Conservation (phyloP, 2,329 filamentous ascomycete genomes). For the Monosporascus sp. region DNA sequence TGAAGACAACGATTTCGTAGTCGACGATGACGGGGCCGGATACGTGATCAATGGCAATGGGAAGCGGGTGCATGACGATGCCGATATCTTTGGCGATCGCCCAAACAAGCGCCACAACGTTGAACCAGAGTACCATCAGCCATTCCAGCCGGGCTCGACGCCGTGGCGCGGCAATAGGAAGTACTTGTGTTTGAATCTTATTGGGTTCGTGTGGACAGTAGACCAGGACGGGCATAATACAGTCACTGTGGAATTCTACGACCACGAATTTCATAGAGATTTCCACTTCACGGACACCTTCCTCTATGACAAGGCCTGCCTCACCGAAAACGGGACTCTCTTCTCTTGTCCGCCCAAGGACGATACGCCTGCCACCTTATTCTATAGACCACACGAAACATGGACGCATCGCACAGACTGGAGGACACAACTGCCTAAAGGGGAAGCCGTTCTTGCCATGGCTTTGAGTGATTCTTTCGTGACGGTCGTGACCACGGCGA, state of each 20-base stretch:
- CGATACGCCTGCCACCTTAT: conserved; percentile 70
- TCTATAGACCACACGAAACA: conserved; percentile 93
- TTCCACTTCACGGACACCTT: conserved; percentile 98
- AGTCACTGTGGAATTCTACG: conserved; percentile 95
- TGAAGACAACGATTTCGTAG: conserved; percentile 74
- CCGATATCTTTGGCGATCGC: conserved; percentile 44
- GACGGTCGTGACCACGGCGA: conserved; percentile 77
- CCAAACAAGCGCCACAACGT: conserved; percentile 46
- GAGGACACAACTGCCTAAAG: conserved; percentile 78
- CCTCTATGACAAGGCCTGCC: conserved; percentile 90
- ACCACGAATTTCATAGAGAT: conserved; percentile 84
- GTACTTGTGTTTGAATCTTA: conserved; percentile 88
- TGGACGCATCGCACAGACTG: conserved; percentile 91
- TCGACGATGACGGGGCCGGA: conserved; percentile 91
- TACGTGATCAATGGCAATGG: conserved; percentile 58
- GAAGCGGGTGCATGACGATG: conserved; percentile 45
- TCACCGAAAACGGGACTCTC: conserved; percentile 77
- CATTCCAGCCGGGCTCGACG: conserved; percentile 91
- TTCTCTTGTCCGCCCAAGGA: conserved; percentile 74
- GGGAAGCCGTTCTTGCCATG: conserved; percentile 83
- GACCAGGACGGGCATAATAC: conserved; percentile 92
- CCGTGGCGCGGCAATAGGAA: conserved; percentile 93
- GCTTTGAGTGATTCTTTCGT: conserved; percentile 88
- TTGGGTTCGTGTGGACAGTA: conserved; percentile 94
- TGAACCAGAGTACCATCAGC: conserved; percentile 66